A percentile compares a stretch with the other conserved stretches of the same genome.
phyloP scores from a whole-genome alignment of 2,329 filamentous ascomycete species.

The Pseudocercospora eumusae region DNA sequence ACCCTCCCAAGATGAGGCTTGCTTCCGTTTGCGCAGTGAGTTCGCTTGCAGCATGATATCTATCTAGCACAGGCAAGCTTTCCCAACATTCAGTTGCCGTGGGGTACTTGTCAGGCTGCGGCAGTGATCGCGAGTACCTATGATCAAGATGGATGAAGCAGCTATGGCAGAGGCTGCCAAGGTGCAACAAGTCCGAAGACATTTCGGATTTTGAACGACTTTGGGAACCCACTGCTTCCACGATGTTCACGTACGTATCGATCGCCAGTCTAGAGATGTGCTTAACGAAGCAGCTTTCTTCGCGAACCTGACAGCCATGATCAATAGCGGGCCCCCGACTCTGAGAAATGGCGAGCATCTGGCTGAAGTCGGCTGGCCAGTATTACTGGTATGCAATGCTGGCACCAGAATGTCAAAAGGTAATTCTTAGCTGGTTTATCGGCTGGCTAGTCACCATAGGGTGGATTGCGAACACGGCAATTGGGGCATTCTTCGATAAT shows the following conservation, averaged over 20 bases:
- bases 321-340: conserved; percentile 30
- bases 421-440: conserved; percentile 47
- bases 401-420: conserved; percentile 39
- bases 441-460: conserved; percentile 46
- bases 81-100: conserved; percentile 4
- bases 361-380: conserved; percentile 22
- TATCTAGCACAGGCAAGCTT: neutral
- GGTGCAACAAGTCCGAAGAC: conserved; percentile 14
- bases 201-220: conserved; percentile 27
- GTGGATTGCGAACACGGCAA: conserved; percentile 24
- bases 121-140: neutral
- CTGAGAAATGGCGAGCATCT: conserved; percentile 30
- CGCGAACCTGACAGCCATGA: conserved; percentile 20
- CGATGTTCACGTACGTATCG: conserved; percentile 21
- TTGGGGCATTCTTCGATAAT: conserved; percentile 27
- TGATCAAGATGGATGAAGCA: conserved; percentile 20
- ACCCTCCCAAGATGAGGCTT: neutral
- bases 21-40: neutral
- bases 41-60: neutral
- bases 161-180: conserved; percentile 19
- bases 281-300: conserved; percentile 26
- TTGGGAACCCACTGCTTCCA: conserved; percentile 25
- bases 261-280: too few species aligned
- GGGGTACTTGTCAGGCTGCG: conserved; percentile 1
- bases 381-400: conserved; percentile 26